Conservation (phyloP, 352 stramenopile genomes). For the Globisporangium splendens region DNA sequence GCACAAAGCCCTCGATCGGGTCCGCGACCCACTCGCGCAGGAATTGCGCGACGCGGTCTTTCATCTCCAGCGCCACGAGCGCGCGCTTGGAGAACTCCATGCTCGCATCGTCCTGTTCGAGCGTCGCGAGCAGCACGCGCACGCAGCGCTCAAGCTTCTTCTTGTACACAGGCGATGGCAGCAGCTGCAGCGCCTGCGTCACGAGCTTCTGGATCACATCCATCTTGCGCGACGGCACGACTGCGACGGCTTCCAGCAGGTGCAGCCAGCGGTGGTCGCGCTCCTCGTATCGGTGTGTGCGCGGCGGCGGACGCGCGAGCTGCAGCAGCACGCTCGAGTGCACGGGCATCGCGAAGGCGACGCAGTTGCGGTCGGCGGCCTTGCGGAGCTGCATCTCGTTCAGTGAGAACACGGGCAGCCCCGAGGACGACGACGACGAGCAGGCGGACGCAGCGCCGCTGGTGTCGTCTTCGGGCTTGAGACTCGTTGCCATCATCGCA, state of each 20-base stretch:
- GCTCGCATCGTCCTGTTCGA: constrained; percentile 14
- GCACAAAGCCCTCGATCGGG: constrained; percentile 60
- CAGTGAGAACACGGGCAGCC: constrained; percentile 49
- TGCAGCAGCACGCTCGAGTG: constrained; percentile 58
- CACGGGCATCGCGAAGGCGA: constrained; percentile 46
- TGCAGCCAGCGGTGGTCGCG: constrained; percentile 68
- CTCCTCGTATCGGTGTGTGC: constrained; percentile 50
- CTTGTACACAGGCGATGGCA: constrained; percentile 29
- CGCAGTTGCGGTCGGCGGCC: constrained; percentile 44
- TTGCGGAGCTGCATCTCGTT: constrained; percentile 52
- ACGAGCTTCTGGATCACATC: constrained; percentile 48
- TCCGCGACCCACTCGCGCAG: constrained; percentile 70
- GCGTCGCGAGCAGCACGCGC: constrained; percentile 24
- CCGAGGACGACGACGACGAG: background rate
- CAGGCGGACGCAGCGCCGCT: background rate
- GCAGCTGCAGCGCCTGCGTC: constrained; percentile 44
- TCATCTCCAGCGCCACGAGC: constrained; percentile 54
- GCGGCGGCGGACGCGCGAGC: constrained; percentile 28
- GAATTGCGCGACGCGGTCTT: constrained; percentile 64
- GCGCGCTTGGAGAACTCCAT: constrained; percentile 26
- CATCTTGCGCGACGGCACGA: constrained; percentile 57
- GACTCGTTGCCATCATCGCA: background rate
- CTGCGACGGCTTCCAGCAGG: constrained; percentile 53
- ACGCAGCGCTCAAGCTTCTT: constrained; percentile 24
- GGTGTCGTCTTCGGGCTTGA: background rate